phyloP scores from a whole-genome alignment of 176 grass and related monocot species.

The Musa schizocarpa region DNA sequence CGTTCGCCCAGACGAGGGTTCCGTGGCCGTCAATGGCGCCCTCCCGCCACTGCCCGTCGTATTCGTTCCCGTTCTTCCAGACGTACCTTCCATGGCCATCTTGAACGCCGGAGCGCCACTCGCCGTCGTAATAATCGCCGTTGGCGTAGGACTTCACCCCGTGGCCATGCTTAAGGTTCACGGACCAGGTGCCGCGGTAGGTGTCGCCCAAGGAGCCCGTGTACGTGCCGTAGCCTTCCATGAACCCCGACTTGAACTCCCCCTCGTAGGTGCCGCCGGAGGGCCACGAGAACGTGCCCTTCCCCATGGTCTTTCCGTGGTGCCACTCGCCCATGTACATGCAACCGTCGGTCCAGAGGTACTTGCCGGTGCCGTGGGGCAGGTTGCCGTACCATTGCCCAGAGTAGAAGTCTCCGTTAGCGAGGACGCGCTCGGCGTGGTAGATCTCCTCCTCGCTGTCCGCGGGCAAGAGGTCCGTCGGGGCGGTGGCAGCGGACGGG shows the following conservation, averaged over 20 bases:
- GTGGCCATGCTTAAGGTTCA: constrained; percentile 86
- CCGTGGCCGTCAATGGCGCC: constrained; percentile 73
- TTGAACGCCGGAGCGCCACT: constrained; percentile 68
- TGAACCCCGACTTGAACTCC: constrained; percentile 79
- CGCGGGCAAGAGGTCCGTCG: neutral
- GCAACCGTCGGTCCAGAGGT: constrained; percentile 95
- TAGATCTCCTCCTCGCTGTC: neutral
- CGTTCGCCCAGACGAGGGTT: constrained; percentile 56
- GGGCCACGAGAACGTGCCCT: constrained; percentile 91
- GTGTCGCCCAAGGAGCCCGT: constrained; percentile 79
- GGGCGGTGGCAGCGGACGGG: constrained; percentile 17
- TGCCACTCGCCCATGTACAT: constrained; percentile 94
- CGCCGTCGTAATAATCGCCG: constrained; percentile 88
- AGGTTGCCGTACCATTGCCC: constrained; percentile 49
- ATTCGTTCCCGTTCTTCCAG: constrained; percentile 87
- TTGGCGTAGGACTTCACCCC: constrained; percentile 80
- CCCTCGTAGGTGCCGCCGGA: constrained; percentile 89
- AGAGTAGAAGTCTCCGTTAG: constrained; percentile 95
- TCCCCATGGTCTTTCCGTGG: constrained; percentile 57
- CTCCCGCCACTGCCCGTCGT: constrained; percentile 61
- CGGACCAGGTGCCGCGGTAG: constrained; percentile 65
- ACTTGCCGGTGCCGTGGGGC: constrained; percentile 71
- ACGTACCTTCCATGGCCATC: constrained; percentile 67
- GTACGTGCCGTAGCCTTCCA: constrained; percentile 84
- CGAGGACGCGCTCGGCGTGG: constrained; percentile 58